Evolutionary conservation across 148 eudicot genomes (phyloP).

Genomic region (Agrostemma githago): DNA sequence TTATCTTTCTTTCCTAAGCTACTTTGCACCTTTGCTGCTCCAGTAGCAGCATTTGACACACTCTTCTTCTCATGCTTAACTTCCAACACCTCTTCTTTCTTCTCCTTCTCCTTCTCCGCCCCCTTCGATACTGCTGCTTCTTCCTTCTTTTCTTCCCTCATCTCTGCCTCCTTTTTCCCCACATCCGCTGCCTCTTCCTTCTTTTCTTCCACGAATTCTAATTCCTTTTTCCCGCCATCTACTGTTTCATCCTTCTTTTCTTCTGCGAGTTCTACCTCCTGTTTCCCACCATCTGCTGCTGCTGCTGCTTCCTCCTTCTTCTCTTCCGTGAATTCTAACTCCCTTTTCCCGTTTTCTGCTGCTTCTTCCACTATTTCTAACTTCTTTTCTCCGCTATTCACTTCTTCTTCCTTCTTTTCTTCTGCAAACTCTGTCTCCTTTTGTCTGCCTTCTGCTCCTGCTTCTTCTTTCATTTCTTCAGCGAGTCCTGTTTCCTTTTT

Average conservation of each 20-base stretch:
- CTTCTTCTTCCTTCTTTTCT: slow-evolving; percentile 10
- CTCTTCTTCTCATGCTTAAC: slow-evolving; percentile 10
- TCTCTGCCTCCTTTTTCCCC: background rate
- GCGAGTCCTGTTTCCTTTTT: background rate
- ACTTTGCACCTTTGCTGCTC: slow-evolving; percentile 9
- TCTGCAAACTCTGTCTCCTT: background rate
- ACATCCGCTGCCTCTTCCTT: slow-evolving; percentile 5
- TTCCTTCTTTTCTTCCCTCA: slow-evolving; percentile 4
- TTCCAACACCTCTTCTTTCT: slow-evolving; percentile 20
- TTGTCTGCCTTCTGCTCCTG: background rate
- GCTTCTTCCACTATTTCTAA: background rate
- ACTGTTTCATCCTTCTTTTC: slow-evolving; percentile 1
- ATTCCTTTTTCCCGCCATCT: slow-evolving; percentile 6
- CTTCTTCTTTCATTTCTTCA: slow-evolving; percentile 10
- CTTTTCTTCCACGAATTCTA: background rate
- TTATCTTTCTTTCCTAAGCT: slow-evolving; percentile 34
- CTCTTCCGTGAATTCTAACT: background rate
- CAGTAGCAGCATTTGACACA: background rate
- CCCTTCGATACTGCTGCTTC: background rate
- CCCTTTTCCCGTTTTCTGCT: background rate
- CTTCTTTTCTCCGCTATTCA: background rate
- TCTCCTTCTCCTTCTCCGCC: slow-evolving; percentile 19
- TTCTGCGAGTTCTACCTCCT: background rate
- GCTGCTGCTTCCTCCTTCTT: background rate
- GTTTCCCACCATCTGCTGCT: background rate